Conservation (phyloP, 2,329 filamentous ascomycete genomes). For the Pyrenophora tritici-repentis region DNA sequence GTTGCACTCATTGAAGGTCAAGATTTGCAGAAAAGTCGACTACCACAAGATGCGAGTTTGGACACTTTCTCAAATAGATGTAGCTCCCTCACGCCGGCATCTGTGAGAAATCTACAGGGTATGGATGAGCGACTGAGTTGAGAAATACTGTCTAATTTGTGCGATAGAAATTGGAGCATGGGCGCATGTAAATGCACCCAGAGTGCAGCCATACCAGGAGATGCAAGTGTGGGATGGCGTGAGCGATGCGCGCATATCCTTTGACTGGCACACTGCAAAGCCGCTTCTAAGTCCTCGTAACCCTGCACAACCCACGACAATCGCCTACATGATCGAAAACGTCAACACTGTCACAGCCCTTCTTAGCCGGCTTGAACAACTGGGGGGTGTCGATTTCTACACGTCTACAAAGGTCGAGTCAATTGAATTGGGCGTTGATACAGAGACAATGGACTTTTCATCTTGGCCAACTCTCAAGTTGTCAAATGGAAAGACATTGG, state of each 20-base stretch:
- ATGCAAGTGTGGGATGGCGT: conserved; percentile 99
- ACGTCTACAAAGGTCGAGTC: conserved; percentile 77
- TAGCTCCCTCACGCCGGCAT: conserved; percentile 89
- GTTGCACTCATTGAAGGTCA: conserved; percentile 91
- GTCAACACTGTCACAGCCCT: conserved; percentile 82
- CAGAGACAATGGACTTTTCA: conserved; percentile 73
- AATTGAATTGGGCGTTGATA: conserved; percentile 74
- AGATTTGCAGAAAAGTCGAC: conserved; percentile 71
- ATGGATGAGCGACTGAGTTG: conserved; percentile 2
- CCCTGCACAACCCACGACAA: conserved; percentile 59
- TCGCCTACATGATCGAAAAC: conserved; percentile 98
- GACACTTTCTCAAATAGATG: conserved; percentile 88
- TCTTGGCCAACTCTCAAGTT: conserved; percentile 87
- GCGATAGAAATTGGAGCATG: conserved; percentile 75
- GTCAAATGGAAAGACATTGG: conserved; percentile 68
- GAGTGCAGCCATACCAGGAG: conserved; percentile 86
- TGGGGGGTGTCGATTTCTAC: conserved; percentile 71
- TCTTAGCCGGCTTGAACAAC: conserved; percentile 70
- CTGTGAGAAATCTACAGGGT: conserved; percentile 76
- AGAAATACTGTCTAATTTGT: conserved; percentile 15
- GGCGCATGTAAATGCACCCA: conserved; percentile 71
- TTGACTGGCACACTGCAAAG: conserved; percentile 69
- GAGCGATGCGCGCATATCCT: conserved; percentile 83
- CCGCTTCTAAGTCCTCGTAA: conserved; percentile 47
- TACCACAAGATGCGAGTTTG: conserved; percentile 66